Evolutionary conservation across 129 eudicot genomes (phyloP).

Genomic region (Deinandra increscens): DNA sequence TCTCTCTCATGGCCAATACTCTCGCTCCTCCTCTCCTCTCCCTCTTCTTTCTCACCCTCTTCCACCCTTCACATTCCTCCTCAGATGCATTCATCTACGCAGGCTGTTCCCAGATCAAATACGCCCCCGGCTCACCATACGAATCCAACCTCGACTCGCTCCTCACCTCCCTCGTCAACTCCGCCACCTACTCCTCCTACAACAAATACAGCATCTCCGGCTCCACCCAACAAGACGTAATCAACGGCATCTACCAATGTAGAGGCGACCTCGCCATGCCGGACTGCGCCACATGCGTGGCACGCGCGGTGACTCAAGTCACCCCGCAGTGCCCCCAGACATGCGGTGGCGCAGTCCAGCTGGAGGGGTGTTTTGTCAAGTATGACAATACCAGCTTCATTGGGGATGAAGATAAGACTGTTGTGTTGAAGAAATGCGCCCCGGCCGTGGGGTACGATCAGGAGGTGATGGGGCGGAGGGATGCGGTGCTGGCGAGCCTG

Average conservation of each 20-base stretch:
- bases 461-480: slow-evolving; percentile 60
- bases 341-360: slow-evolving; percentile 73
- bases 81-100: slow-evolving; percentile 69
- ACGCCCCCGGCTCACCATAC: slow-evolving; percentile 64
- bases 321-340: slow-evolving; percentile 53
- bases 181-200: slow-evolving; percentile 94
- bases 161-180: slow-evolving; percentile 86
- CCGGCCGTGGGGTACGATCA: slow-evolving; percentile 54
- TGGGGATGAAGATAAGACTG: slow-evolving; percentile 75
- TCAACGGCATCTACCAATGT: slow-evolving; percentile 89
- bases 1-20: slow-evolving; percentile 23
- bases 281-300: slow-evolving; percentile 87
- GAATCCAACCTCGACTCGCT: slow-evolving; percentile 87
- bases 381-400: slow-evolving; percentile 71
- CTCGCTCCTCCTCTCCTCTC: slow-evolving; percentile 12
- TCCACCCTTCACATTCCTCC: slow-evolving; percentile 42
- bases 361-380: slow-evolving; percentile 83
- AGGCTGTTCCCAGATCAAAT: slow-evolving; percentile 81
- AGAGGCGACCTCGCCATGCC: slow-evolving; percentile 89
- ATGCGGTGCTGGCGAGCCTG: slow-evolving; percentile 63
- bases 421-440: slow-evolving; percentile 83
- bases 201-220: slow-evolving; percentile 81
- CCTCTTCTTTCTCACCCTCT: slow-evolving; percentile 25
- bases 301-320: slow-evolving; percentile 61
- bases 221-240: slow-evolving; percentile 54